Evolutionary conservation across 805 yeast species (phyloP).

Genomic region (Wickerhamomyces xylosicus): DNA sequence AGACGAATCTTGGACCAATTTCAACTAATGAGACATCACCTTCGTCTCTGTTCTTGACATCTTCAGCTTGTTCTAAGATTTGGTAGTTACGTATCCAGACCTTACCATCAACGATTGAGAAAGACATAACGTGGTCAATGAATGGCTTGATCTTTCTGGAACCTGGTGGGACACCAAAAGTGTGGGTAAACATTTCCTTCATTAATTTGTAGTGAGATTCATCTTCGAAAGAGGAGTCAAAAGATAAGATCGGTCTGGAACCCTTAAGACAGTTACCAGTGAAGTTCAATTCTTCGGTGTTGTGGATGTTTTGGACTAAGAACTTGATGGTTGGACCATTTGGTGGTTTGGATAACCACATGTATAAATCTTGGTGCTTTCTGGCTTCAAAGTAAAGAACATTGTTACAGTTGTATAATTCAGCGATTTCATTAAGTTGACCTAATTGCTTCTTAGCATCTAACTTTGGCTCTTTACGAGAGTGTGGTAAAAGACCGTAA

Average conservation of each 20-base stretch:
- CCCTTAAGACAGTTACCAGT: constrained; percentile 95
- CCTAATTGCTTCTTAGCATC: constrained; percentile 85
- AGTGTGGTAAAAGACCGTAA: constrained; percentile 75
- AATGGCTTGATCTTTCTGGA: constrained; percentile 93
- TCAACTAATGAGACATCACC: constrained; percentile 72
- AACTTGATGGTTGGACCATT: constrained; percentile 96
- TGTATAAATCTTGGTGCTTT: constrained; percentile 88
- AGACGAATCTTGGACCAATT: constrained; percentile 93
- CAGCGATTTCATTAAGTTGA: constrained; percentile 92
- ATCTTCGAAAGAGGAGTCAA: constrained; percentile 69
- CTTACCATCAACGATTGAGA: constrained; percentile 85
- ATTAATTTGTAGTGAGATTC: constrained; percentile 61
- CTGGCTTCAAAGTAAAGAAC: constrained; percentile 90
- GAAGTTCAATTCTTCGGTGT: constrained; percentile 90
- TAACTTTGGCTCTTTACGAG: constrained; percentile 91
- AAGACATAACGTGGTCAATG: constrained; percentile 89
- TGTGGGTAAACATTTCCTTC: constrained; percentile 74
- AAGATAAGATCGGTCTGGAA: constrained; percentile 86
- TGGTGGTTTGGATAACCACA: constrained; percentile 95
- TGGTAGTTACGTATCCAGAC: constrained; percentile 95
- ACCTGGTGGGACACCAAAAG: constrained; percentile 91
- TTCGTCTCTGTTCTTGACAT: constrained; percentile 43
- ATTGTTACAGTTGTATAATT: constrained; percentile 93
- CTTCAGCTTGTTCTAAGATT: constrained; percentile 55
- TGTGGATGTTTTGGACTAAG: constrained; percentile 89